Base-by-base conservation (phyloP, 352 stramenopile species). In the Pythium aphanidermatum region DNA sequence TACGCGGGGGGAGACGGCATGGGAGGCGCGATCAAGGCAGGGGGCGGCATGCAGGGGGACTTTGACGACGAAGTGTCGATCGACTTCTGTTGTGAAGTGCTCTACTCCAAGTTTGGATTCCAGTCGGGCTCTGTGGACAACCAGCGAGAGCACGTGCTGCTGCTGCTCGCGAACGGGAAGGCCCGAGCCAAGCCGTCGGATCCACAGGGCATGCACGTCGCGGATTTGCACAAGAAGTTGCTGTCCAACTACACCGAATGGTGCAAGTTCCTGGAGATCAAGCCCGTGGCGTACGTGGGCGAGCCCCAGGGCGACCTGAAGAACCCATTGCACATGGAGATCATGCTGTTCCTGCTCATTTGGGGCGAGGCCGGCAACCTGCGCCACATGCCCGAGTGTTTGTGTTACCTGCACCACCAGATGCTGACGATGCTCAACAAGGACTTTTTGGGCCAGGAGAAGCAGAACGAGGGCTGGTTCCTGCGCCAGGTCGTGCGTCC, bases 291-390 rank as follows among this genome's bases (percentile, higher is more conserved):
- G 46, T 92, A 67, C 39, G 27, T 23, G 14, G 56, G 60, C 25
- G 27, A 51, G 13, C 23, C 23, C 9, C 10, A 25, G 1, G 54
- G 45, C 21, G 38, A 55, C n/a, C 40, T 71, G 14, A 57, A 45
- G 38, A 42, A 60, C 27, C 43, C 36, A 26, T 29, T 66, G 39
- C 58, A 71, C 33, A 71, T 71, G 80, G 87, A 97, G 63, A 64
- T 97, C 20, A 83, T 97, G 21, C 52, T 97, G 6, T 96, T 86
- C 63, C 93, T 97, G 55, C 88, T 89, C 46, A 85, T 97, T 51
- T 98, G 92, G 92, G 89, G 92, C 16, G 92, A 98, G 68, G 77
- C 70, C 6, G 85, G 70, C 31, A 98, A 98, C 67, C 58, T 98
- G 20, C 65, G 88, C 19, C 89, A 97, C 62, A 95, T 97, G 83